These are phyloP conservation scores for Claviceps capensis DNA, from an alignment of 2,329 filamentous ascomycete species.

Conservation along the genomic window DNA sequence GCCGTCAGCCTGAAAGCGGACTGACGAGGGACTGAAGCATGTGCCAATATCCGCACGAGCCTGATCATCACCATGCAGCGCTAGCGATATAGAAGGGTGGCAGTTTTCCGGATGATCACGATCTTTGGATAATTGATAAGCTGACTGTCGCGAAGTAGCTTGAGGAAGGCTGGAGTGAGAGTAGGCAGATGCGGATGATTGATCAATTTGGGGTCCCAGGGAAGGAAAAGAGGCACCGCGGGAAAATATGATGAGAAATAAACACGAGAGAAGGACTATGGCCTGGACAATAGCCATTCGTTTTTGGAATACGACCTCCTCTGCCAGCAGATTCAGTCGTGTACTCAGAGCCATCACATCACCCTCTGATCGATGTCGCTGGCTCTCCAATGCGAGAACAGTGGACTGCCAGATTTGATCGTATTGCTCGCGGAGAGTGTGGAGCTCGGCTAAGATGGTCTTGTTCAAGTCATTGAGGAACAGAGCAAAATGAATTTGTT, in stretches of 20 bases:
- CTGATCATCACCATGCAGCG: not conserved
- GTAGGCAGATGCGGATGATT: conserved; percentile 11
- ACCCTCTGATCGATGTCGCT: conserved; percentile 69
- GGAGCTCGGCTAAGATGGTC: conserved; percentile 72
- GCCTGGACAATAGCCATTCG: conserved; percentile 89
- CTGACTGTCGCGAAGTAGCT: conserved; percentile 5
- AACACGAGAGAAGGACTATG: conserved; percentile 70
- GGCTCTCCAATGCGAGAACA: conserved; percentile 77
- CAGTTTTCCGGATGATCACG: not conserved
- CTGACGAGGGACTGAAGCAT: not conserved
- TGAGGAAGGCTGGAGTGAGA: conserved; percentile 10
- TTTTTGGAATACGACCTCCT: conserved; percentile 79
- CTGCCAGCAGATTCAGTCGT: conserved; percentile 77
- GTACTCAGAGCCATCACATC: conserved; percentile 73
- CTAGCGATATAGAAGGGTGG: not conserved
- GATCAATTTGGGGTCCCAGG: conserved; percentile 17
- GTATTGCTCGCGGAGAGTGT: conserved; percentile 69
- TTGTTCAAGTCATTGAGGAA: conserved; percentile 79
- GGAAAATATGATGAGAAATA: conserved; percentile 76
- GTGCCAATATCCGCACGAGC: not conserved
- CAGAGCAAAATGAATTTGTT: conserved; percentile 65
- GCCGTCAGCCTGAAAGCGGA: not conserved
- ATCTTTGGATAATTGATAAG: not conserved
- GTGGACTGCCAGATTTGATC: conserved; percentile 96
- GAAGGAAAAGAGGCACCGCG: conserved; percentile 30